Percentiles rank a stretch among this genome's conserved stretches.
phyloP scores from a whole-genome alignment of 2,329 filamentous ascomycete species.

The Coniella lustricola region DNA sequence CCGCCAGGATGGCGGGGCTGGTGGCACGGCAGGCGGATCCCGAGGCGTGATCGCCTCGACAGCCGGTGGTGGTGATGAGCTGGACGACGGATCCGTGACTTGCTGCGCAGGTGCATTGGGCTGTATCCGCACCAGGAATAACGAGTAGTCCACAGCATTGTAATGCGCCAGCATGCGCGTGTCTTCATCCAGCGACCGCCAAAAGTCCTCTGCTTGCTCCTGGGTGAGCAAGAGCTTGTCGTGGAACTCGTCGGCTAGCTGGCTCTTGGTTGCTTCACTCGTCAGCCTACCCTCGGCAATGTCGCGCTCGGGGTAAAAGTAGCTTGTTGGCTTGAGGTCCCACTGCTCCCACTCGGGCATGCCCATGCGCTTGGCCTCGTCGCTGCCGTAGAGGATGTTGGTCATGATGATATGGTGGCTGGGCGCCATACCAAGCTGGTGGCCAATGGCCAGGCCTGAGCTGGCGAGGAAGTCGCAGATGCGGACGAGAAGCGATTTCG shows the following conservation, averaged over 20 bases:
- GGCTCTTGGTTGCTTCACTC: conserved; percentile 57
- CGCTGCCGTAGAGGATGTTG: conserved; percentile 59
- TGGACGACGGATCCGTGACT: conserved; percentile 18
- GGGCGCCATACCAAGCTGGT: conserved; percentile 52
- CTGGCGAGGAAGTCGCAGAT: conserved; percentile 64
- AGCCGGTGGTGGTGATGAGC: conserved; percentile 9
- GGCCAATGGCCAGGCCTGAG: conserved; percentile 49
- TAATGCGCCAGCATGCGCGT: conserved; percentile 54
- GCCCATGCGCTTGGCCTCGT: conserved; percentile 28
- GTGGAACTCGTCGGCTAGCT: conserved; percentile 60
- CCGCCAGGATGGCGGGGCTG: conserved; percentile 47
- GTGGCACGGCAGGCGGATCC: conserved; percentile 28
- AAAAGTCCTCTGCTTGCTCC: conserved; percentile 49
- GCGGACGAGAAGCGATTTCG: conserved; percentile 57
- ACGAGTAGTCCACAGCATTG: conserved; percentile 68
- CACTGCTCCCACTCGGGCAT: conserved; percentile 57
- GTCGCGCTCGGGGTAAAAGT: conserved; percentile 71
- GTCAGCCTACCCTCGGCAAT: conserved; percentile 57
- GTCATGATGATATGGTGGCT: conserved; percentile 74
- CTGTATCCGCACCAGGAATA: conserved; percentile 56
- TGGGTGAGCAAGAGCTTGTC: conserved; percentile 55
- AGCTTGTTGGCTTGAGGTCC: conserved; percentile 66
- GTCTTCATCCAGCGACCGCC: conserved; percentile 50
- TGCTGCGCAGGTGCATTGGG: conserved; percentile 8
- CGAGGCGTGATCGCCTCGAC: conserved; percentile 21